Evolutionary conservation across 2,329 filamentous ascomycete genomes (phyloP), one percentile per base, ranked within the genome.

Genomic region (Sporothrix pallida): DNA sequence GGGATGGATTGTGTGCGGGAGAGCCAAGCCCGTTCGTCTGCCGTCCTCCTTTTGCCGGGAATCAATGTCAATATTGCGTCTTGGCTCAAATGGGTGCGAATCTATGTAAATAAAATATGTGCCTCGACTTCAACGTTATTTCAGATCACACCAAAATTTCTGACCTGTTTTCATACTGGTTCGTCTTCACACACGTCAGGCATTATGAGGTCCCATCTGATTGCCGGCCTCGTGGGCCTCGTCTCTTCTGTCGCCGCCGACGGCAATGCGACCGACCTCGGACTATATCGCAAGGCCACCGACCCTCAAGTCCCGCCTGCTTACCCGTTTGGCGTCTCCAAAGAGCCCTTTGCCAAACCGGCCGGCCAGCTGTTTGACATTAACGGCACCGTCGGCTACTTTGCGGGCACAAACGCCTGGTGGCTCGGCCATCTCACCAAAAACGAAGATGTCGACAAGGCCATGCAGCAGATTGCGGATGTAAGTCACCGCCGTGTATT

Each of bases 361-460:
- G 70, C 72, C 1, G 75, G 75, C 37, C 65, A 67, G 12, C 54
- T 76, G 9, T 76, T 76, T 37, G 72, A 75, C 62, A 70, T 76
- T 23, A 74, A 76, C 44, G 72, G 74, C 2, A 75, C 71, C 12
- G 65, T 73, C n/a, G 42, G 70, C 37, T 75, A 76, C 62, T 76
- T 75, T 62, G 63, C 74, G 20, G 75, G 75, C 13, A 76, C 74
- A 2, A 76, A 76, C 26, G 75, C 75, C 13, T 76, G 75, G 75
- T 76, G 75, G 75, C 70, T 76, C 1, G 72, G 67, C 12, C 75
- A 76, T 54, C 71, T 76, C 1, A 65, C 69, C 8, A 72, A 73
- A 12, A 74, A 76, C n/a, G 70, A 69, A 15, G 75, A 75, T 58
- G 56, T 76, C 13, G 74, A 76, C 62, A 73, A 60, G 37, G 74